Percentiles rank a stretch among this genome's conserved stretches.
Evolutionary conservation across 257 asterid genomes (phyloP).

Genomic region (Schizonepeta tenuifolia): DNA sequence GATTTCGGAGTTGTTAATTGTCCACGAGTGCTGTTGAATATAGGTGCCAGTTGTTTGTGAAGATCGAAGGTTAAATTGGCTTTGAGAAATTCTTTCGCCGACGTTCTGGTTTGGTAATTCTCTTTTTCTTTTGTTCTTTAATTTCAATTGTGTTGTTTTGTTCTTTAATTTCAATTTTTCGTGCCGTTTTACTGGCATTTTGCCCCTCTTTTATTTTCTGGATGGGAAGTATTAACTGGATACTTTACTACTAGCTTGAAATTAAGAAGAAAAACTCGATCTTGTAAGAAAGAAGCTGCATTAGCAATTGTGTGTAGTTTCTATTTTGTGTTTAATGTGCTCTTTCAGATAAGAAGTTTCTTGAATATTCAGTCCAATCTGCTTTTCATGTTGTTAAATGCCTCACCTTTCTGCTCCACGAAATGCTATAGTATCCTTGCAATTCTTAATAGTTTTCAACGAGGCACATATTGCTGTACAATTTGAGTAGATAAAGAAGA

Average conservation of each 20-base stretch:
- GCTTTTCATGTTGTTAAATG: not conserved
- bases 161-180: no score
- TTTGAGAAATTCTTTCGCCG: not conserved
- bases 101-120: constrained; percentile 9
- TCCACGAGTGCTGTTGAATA: constrained; percentile 18
- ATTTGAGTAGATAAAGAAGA: no score
- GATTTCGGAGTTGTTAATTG: constrained; percentile 24
- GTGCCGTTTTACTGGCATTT: not conserved
- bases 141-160: no score
- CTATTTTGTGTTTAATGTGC: not conserved
- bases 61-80: not conserved
- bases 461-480: not conserved
- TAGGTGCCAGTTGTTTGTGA: constrained; percentile 14
- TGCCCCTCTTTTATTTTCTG: not conserved
- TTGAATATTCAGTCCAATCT: not conserved
- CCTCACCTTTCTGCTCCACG: not conserved
- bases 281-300: constrained; percentile 1
- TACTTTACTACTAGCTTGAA: constrained; percentile 11
- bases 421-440: not conserved
- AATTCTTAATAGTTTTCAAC: not conserved
- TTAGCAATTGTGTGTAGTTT: constrained; percentile 19
- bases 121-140: not conserved
- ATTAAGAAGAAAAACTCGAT: not conserved
- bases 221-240: not conserved
- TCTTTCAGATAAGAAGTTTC: not conserved